Base-by-base conservation (phyloP, 148 eudicot genomes). In the Rhododendron molle region DNA sequence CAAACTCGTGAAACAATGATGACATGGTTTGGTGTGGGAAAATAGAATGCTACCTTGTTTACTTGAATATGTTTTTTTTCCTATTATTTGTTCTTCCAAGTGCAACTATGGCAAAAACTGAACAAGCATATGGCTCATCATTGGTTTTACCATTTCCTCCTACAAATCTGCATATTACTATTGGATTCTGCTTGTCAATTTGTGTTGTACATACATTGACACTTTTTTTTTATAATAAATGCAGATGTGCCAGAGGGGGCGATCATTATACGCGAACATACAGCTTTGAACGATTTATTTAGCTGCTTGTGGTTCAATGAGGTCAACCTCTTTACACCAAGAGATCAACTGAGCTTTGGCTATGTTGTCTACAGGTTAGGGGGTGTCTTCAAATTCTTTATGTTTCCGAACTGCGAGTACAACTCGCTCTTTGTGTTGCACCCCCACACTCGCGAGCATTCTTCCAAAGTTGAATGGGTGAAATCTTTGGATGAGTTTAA, bases 171-270 rank as follows among this genome's bases (percentile, higher is more conserved):
- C 32, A 32, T 32, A 32, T 32, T 32, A 32, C 32, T 32, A 32
- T 32, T 32, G 32, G 32, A 32, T 32, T 32, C 32, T 32, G 32
- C 32, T 32, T 32, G 32, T 32, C 32, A 32, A 32, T 32, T 32
- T 32, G 32, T 32, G 32, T 32, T 32, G 32, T 32, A 32, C 32
- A 32, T 32, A 32, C 32, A 32, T 32, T 32, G 32, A 32, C 32
- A 32, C 32, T 32, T 32, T 32, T 32, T 34, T 32, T 32, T 32
- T 32, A 0, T 32, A 0, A 32, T 32, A 88, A 77, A 83, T 89
- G 91, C 96, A 97, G 98, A 97, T 92, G 96, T 97, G 78, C 99
- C 98, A 1, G 99, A 97, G 89, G 98, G 98, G 88, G 99, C 99
- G 30, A 88, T 97, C 72, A 97, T 97, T 60, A 91, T 95, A 58